Percentiles rank a stretch among this genome's conserved stretches.
These are phyloP conservation scores for Astrothelium macrocarpum DNA, from an alignment of 495 filamentous ascomycete species.

Conservation along the genomic window DNA sequence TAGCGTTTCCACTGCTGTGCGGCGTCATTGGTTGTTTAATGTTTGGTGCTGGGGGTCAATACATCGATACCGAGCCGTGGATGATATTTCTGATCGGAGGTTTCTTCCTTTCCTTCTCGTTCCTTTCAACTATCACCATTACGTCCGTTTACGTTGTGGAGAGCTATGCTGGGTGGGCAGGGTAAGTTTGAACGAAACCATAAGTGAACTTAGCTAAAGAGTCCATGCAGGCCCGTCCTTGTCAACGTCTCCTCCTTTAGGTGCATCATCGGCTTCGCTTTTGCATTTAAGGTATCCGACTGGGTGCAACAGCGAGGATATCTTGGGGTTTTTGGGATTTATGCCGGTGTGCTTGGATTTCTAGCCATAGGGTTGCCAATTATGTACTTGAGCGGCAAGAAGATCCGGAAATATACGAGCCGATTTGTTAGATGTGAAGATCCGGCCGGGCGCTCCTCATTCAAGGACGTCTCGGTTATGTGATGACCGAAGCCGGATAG, in stretches of 20 bases:
- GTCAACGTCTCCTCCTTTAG: slow-evolving; percentile 25
- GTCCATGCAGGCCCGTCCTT: slow-evolving; percentile 17
- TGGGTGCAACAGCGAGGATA: slow-evolving; percentile 22
- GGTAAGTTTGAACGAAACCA: slow-evolving; percentile 9
- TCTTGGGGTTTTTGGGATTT: slow-evolving; percentile 21
- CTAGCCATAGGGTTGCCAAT: slow-evolving; percentile 19
- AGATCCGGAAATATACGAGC: slow-evolving; percentile 11
- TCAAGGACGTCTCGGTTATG: not conserved
- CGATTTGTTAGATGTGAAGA: not conserved
- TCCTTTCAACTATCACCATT: slow-evolving; percentile 19
- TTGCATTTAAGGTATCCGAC: slow-evolving; percentile 15
- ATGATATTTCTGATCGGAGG: slow-evolving; percentile 12
- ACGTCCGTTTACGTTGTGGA: slow-evolving; percentile 24
- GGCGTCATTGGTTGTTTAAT: slow-evolving; percentile 19
- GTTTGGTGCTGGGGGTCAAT: slow-evolving; percentile 22
- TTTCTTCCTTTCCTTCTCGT: slow-evolving; percentile 18
- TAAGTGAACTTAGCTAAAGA: not conserved
- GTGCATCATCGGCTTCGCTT: slow-evolving; percentile 22
- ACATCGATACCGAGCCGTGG: slow-evolving; percentile 7
- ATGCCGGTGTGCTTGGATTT: slow-evolving; percentile 23
- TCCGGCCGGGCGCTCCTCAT: not conserved
- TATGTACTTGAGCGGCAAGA: slow-evolving; percentile 22
- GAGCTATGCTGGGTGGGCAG: slow-evolving; percentile 28
- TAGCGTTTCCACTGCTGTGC: slow-evolving; percentile 18
- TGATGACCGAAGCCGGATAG: not conserved